Evolutionary conservation across 1,284 basidiomycete species (phyloP), one percentile per base, ranked within the genome.

Genomic region (Leccinum fuscescens): DNA sequence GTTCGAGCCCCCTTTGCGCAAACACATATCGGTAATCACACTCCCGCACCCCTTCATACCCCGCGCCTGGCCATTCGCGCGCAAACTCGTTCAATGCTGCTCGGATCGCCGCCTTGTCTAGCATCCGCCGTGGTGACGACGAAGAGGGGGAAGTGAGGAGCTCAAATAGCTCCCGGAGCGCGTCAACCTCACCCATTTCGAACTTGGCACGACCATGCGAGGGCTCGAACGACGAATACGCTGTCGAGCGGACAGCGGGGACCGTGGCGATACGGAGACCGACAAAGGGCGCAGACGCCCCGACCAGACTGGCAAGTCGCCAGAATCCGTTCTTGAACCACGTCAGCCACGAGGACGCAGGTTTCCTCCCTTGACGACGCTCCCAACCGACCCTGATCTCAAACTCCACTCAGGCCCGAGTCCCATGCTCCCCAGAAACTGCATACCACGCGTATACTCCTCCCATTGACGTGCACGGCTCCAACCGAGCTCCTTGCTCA

Each of bases 401-500:
- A 20, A 29, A 17, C 24, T 33, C 33, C 50, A 29, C 4, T 57
- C 76, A 29, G 80, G 80, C 6, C 79, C 79, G 33, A 94, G 79
- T 9, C 92, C 92, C 92, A 94, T 94, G 64, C 82, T 86, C 58
- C 78, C 78, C 54, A 94, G 80, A 77, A 92, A 93, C 44, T 73
- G 72, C n/a, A 88, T 78, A 0, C 85, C 83, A 4, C 81, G 75
- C 52, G 79, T 75, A 65, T 92, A 84, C 77, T 94, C 87, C 54
- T 80, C 69, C 62, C 79, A 75, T 67, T 86, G 82, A 64, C 86
- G 81, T 56, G 76, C 70, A 33, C 76, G 73, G 65, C 83, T 80
- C 96, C 96, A 98, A 31, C 83, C 81, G 20, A 95, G 83, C 74
- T 97, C 94, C 57, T 85, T 83, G 29, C 86, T 85, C 94, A 98